Base-by-base conservation (phyloP, 805 yeast genomes). In the Starmera quercuum region DNA sequence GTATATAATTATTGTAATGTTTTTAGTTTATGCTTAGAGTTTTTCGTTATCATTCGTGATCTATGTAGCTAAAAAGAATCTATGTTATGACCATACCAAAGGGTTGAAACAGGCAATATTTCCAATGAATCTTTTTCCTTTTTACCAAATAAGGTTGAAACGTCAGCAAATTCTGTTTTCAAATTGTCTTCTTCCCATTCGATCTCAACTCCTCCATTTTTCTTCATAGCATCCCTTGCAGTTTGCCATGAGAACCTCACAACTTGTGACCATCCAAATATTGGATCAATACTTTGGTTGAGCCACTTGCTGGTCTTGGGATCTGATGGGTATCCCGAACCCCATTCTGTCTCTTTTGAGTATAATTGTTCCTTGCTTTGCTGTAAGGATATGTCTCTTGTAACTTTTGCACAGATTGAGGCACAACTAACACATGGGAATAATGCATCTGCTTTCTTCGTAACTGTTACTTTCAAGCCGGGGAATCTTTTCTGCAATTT, bases 261-360 rank as follows among this genome's bases (percentile, higher is more conserved):
- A 30, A 80, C 73, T 6, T 64, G 58, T 33, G 75, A 69, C 97
- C 97, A 92, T 0, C 97, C 97, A 58, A 84, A 84, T 11, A 90
- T 63, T 11, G 70, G 71, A 52, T 85, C 84, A 20, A 83, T 73
- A 17, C 68, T 63, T 1, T 56, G 44, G 26, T 71, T 67, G 26
- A 92, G 61, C 95, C 96, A 92, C 24, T 47, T 47, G n/a, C 72
- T 68, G 0, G 99, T 90, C 40, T 75, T 73, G 3, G 96, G 94
- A 56, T 92, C 98, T 4, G 88, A 73, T 0, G 98, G 97, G 55
- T 92, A 92, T 1, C 98, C 98, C 0, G 95, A 83, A 2, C 98
- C 98, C 61, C 78, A 75, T 26, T 36, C 23, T 6, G 34, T 36
- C 30, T 45, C 39, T 41, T 41, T 14, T 39, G 42, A 18, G 38